phyloP scores from a whole-genome alignment of 805 yeast genomes.

The Spathaspora gorwiae region DNA sequence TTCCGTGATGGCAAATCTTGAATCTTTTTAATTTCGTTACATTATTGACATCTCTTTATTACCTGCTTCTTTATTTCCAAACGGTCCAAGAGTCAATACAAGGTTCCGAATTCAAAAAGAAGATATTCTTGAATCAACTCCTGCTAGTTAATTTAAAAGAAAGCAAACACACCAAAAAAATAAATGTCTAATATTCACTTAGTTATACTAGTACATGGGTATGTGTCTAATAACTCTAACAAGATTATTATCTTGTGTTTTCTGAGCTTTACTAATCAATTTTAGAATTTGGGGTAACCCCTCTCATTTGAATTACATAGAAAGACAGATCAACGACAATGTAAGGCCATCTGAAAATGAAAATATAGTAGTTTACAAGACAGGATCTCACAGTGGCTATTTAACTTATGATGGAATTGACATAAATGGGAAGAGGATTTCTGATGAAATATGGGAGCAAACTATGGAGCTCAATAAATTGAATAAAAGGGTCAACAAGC shows the following conservation, averaged over 20 bases:
- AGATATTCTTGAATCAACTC: too few relatives aligned
- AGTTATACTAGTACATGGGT: conserved; percentile 74
- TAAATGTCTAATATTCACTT: conserved; percentile 46
- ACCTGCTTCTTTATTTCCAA: too few relatives aligned
- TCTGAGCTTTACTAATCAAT: conserved; percentile 1
- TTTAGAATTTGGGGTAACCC: conserved; percentile 68
- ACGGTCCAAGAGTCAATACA: too few relatives aligned
- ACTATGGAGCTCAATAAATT: conserved; percentile 9
- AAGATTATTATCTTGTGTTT: conserved; percentile 4
- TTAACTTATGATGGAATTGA: conserved; percentile 85
- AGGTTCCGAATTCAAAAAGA: too few relatives aligned
- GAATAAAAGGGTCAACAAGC: conserved; percentile 22
- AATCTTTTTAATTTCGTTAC: too few relatives aligned
- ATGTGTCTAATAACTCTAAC: conserved; percentile 19
- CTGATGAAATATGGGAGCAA: conserved; percentile 51
- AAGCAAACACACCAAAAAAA: too few relatives aligned
- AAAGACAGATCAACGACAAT: conserved; percentile 37
- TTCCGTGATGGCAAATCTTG: too few relatives aligned
- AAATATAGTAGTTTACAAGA: conserved; percentile 41
- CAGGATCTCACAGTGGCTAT: conserved; percentile 65
- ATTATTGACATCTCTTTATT: too few relatives aligned
- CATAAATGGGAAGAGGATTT: conserved; percentile 73
- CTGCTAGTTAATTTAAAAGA: too few relatives aligned
- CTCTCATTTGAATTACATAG: conserved; percentile 61
- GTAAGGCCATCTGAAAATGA: conserved; percentile 19